Base-by-base conservation (phyloP, 2,329 filamentous ascomycete genomes). In the Colletotrichum lentis region DNA sequence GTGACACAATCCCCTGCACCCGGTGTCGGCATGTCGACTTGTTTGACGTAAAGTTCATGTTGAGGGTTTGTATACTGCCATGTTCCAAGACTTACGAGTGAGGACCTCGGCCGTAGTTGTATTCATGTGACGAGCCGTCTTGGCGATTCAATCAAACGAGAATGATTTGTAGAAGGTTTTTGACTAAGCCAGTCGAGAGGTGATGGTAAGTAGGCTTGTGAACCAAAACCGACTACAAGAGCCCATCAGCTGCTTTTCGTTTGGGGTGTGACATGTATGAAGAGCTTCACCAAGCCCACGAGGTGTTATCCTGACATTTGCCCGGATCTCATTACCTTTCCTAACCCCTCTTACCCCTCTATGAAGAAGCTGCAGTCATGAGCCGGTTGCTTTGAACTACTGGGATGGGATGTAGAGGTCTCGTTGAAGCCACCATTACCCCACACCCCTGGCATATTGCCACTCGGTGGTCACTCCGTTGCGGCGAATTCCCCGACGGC, bases 31-130 rank as follows among this genome's bases (percentile, higher is more conserved):
- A 91, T 77, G 62, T 85, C 75, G 31, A 80, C 83, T 67, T 88
- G 84, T 10, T 84, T 86, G 53, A 91, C 81, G 85, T 88, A 90
- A 52, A 91, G 81, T 64, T 91, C 88, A 75, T 91, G 88, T 22
- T 83, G 83, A 14, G 88, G 88, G 78, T 91, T 90, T 60, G 89
- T 86, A 91, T 68, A 91, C 88, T 71, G 89, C 89, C 72, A 91
- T 88, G 77, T 91, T 91, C 50, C 62, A 54, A 18, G 69, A 67
- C 53, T 70, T 76, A 53, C 64, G 59, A 22, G 43, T 43, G n/a
- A 66, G 44, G 52, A 62, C 24, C 16, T 66, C 64, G 22, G 50
- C 37, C 12, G n/a, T 50, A 14, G 22, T 55, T 41, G 64, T 56
- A 10, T 55, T 44, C n/a, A n/a, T n/a, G n/a, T n/a, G n/a, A n/a